These are phyloP conservation scores for Dryas alaskensis DNA, from an alignment of 306 rosid genomes.

Conservation along the genomic window DNA sequence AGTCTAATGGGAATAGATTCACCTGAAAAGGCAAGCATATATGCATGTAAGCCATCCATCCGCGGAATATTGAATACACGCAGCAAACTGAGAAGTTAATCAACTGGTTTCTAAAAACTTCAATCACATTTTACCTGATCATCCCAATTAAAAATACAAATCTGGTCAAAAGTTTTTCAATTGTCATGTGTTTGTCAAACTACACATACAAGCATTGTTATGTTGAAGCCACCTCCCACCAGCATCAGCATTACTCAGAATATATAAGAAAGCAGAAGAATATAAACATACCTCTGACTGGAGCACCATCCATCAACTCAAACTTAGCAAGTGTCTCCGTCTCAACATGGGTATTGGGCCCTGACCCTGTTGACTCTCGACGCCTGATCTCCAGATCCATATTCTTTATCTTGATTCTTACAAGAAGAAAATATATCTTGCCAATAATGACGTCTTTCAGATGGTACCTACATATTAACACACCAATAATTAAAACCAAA, in stretches of 20 bases:
- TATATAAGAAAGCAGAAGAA: neutral
- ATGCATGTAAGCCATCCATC: slow-evolving; percentile 11
- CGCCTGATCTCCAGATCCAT: slow-evolving; percentile 99
- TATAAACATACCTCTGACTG: slow-evolving; percentile 78
- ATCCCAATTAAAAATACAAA: neutral
- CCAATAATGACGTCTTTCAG: slow-evolving; percentile 94
- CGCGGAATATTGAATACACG: neutral
- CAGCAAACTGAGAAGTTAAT: neutral
- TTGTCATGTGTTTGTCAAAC: neutral
- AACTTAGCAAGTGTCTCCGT: slow-evolving; percentile 97
- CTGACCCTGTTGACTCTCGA: slow-evolving; percentile 97
- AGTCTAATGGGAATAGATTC: slow-evolving; percentile 98
- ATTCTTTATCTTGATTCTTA: slow-evolving; percentile 96
- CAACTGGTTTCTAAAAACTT: neutral
- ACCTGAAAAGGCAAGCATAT: slow-evolving; percentile 47
- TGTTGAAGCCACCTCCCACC: neutral
- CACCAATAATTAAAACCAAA: slow-evolving; percentile 15
- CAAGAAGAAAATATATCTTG: slow-evolving; percentile 94
- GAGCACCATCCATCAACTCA: slow-evolving; percentile 99
- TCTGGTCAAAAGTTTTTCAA: neutral
- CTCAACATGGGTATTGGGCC: slow-evolving; percentile 94
- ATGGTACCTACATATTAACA: slow-evolving; percentile 68
- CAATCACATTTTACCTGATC: neutral
- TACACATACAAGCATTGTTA: neutral
- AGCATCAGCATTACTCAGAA: neutral